Percentiles rank a stretch among this genome's conserved stretches.
phyloP scores from a whole-genome alignment of 371 early-diverging fungal genomes.

The Chytridium lagenaria region DNA sequence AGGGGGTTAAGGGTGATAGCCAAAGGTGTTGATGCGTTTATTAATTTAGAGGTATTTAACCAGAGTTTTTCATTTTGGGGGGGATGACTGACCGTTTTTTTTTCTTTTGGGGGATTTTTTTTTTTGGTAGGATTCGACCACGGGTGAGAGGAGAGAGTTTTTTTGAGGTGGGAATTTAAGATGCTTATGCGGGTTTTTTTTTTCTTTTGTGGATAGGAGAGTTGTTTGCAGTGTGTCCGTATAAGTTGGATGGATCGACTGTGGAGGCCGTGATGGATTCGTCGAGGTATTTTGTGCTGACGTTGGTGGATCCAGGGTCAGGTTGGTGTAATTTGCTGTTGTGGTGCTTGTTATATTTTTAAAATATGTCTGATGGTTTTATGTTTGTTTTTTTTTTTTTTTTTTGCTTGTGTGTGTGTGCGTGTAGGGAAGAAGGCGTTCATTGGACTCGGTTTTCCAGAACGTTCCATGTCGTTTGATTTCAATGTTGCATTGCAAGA shows the following conservation, averaged over 20 bases:
- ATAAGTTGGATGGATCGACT: constrained; percentile 69
- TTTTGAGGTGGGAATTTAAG: background rate
- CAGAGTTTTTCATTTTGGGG: too few relatives aligned
- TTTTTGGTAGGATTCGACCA: constrained; percentile 25
- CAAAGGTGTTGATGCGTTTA: constrained; percentile 70
- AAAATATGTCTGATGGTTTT: constrained; percentile 29
- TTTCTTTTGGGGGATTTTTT: too few relatives aligned
- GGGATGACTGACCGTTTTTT: too few relatives aligned
- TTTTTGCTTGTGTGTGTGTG: too few relatives aligned
- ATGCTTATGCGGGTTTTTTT: background rate
- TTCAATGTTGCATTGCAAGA: constrained; percentile 93
- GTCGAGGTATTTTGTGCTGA: constrained; percentile 90
- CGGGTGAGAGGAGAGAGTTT: too few relatives aligned
- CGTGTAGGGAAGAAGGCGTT: constrained; percentile 76
- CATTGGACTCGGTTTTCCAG: constrained; percentile 89
- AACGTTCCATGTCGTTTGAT: constrained; percentile 88
- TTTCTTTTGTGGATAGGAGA: constrained; percentile 63
- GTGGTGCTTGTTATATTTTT: background rate
- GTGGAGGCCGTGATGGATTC: constrained; percentile 92
- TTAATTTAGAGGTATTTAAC: constrained; percentile 73
- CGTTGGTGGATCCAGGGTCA: constrained; percentile 71
- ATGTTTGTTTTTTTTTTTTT: background rate
- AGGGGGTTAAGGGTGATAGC: constrained; percentile 80
- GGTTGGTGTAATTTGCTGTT: constrained; percentile 48
- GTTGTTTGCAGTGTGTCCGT: constrained; percentile 84